Evolutionary conservation across 2,329 filamentous ascomycete species (phyloP).

Genomic region (Neurospora sp.): DNA sequence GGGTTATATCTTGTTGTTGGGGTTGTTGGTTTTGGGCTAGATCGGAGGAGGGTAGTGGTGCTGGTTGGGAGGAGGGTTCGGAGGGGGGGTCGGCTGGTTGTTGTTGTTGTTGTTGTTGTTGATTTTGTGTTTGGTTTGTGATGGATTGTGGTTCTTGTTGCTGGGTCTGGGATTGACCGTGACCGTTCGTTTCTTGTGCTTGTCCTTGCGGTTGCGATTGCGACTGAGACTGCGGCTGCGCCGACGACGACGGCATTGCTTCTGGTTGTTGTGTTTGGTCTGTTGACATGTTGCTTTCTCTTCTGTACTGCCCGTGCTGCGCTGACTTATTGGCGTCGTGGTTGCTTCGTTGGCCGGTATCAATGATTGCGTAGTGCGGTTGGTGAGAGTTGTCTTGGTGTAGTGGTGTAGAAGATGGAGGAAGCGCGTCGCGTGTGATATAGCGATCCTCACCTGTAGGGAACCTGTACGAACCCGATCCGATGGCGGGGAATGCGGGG

Average conservation of each 20-base stretch:
- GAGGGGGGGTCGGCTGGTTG: background rate
- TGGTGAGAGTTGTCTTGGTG: background rate
- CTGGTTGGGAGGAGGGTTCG: background rate
- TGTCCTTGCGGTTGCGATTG: background rate
- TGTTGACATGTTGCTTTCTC: background rate
- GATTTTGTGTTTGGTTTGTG: background rate
- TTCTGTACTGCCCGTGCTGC: background rate
- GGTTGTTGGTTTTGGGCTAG: slow-evolving; percentile 23
- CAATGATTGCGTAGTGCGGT: background rate
- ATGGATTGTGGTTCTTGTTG: background rate
- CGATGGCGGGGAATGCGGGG: background rate
- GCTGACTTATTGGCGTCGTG: background rate
- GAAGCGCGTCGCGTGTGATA: background rate
- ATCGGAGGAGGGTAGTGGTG: background rate
- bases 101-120: background rate
- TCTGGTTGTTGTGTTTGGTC: background rate
- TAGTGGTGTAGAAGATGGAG: background rate
- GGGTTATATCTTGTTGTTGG: slow-evolving; percentile 25
- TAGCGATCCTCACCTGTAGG: background rate
- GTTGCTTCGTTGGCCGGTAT: no score
- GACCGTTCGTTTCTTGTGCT: background rate
- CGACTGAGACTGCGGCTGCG: background rate
- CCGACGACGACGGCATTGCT: background rate
- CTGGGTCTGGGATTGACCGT: background rate
- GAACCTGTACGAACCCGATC: background rate